Evolutionary conservation across 352 stramenopile species (phyloP), one percentile per base, ranked within the genome.

Genomic region (Detonula confervacea): DNA sequence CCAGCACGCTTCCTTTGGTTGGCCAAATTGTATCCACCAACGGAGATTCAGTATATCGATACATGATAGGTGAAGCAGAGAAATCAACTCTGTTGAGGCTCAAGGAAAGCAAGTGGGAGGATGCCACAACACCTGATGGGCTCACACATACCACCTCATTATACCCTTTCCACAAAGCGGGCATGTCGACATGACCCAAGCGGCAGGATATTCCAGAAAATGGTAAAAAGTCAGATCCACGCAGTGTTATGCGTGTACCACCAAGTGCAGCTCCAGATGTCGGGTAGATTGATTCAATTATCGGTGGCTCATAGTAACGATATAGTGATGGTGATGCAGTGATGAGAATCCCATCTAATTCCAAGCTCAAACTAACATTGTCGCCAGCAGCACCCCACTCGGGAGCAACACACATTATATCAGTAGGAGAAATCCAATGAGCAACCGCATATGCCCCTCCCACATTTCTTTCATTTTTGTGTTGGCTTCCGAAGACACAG

Each of bases 51-150:
- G 56, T 68, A 60, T 80, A 84, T 9, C 69, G 69, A 73, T 65
- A 84, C 37, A 60, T 22, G 5, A 20, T n/a, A 60, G 69, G 47
- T 12, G 69, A 62, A 29, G 62, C 1, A 27, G 51, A 35, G 33
- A 55, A 77, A 70, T 84, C 68, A 20, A 77, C 39, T 37, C 77
- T 70, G 57, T 84, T 84, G 44, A 80, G 64, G 25, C 22, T 84
- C 9, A 84, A 14, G 29, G 70, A 73, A 18, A 80, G 20, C 18
- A 35, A 37, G 4, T 54, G 25, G 27, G 77, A 56, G 16, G 68
- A 66, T 20, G 16, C 49, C n/a, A 63, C 57, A 59, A 42, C 59
- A 27, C 61, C 52, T 24, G 35, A 22, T 49, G 77, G 77, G 42
- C 62, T 84, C n/a, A 29, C 61, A 37, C 77, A 84, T 16, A 35